Conservation (phyloP, 345 rosid genomes). For the Eucalyptus marginata region DNA sequence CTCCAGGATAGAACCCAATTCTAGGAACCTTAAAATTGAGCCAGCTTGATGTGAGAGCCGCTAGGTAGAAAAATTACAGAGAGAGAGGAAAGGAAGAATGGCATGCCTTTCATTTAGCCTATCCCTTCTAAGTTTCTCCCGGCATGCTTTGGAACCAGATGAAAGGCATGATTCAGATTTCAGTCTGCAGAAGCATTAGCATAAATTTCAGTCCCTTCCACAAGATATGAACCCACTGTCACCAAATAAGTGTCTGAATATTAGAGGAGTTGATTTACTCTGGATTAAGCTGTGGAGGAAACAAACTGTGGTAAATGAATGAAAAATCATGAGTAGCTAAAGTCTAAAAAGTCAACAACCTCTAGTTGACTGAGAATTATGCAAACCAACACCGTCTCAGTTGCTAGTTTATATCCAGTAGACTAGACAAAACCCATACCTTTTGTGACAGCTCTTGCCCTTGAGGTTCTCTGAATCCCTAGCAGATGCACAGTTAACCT, state of each 20-base stretch:
- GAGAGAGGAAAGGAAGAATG: neutral
- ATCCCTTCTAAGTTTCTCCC: conserved; percentile 97
- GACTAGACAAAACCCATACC: neutral
- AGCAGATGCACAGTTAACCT: neutral
- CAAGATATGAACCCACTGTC: neutral
- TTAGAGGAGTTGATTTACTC: neutral
- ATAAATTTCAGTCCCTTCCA: neutral
- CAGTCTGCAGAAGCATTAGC: conserved; percentile 14
- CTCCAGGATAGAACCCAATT: conserved; percentile 70
- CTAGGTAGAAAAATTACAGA: neutral
- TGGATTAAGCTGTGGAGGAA: neutral
- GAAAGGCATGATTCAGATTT: conserved; percentile 45
- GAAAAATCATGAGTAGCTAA: neutral
- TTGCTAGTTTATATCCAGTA: neutral
- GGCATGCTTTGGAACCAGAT: conserved; percentile 89
- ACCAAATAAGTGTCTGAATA: neutral
- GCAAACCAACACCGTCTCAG: neutral
- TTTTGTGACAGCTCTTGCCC: neutral
- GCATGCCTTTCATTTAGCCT: conserved; percentile 83
- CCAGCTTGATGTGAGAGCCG: neutral
- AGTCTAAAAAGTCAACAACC: neutral
- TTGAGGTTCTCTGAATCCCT: neutral
- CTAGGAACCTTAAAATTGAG: conserved; percentile 52
- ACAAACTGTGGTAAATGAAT: neutral
- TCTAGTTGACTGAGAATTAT: neutral